phyloP scores from a whole-genome alignment of 2,329 filamentous ascomycete genomes.

The Septoria linicola region DNA sequence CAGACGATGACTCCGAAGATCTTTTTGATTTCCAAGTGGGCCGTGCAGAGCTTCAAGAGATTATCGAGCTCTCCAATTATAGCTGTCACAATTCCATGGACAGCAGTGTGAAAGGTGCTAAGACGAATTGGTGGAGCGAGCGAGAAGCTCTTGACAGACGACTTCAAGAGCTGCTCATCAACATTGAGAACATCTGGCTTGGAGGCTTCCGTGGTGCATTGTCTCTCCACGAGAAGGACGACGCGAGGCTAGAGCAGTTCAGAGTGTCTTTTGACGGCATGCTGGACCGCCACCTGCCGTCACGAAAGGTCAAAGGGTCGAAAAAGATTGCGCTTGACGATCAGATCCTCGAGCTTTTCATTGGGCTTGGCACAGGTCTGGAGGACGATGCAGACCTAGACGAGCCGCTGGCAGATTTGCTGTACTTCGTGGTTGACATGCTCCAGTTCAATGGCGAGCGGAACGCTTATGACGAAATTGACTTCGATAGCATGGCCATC shows the following conservation, averaged over 20 bases:
- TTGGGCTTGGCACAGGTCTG: slow-evolving; percentile 74
- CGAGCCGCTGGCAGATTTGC: slow-evolving; percentile 82
- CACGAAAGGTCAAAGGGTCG: slow-evolving; percentile 59
- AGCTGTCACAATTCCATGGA: slow-evolving; percentile 75
- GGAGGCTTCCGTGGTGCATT: slow-evolving; percentile 96
- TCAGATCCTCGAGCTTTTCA: slow-evolving; percentile 80
- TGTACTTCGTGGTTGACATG: slow-evolving; percentile 96
- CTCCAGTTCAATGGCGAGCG: slow-evolving; percentile 94
- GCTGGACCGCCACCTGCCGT: slow-evolving; percentile 81
- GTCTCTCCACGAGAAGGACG: slow-evolving; percentile 65
- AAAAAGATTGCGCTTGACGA: slow-evolving; percentile 57
- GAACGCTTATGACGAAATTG: slow-evolving; percentile 96
- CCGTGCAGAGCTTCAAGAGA: slow-evolving; percentile 74
- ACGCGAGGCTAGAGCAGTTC: slow-evolving; percentile 70
- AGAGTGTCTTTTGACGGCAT: slow-evolving; percentile 74
- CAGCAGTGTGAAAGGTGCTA: slow-evolving; percentile 70
- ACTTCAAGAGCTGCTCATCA: slow-evolving; percentile 73
- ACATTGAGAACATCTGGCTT: slow-evolving; percentile 90
- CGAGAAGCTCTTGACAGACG: slow-evolving; percentile 76
- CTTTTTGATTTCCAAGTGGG: slow-evolving; percentile 82
- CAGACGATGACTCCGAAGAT: slow-evolving; percentile 75
- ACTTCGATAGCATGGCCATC: slow-evolving; percentile 87
- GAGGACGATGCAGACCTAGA: slow-evolving; percentile 72
- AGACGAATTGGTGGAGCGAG: slow-evolving; percentile 85
- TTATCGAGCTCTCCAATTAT: slow-evolving; percentile 77